A percentile compares a stretch with the other conserved stretches of the same genome.
Conservation (phyloP, 2,329 filamentous ascomycete species). For the Sporothrix pseudoabietina region DNA sequence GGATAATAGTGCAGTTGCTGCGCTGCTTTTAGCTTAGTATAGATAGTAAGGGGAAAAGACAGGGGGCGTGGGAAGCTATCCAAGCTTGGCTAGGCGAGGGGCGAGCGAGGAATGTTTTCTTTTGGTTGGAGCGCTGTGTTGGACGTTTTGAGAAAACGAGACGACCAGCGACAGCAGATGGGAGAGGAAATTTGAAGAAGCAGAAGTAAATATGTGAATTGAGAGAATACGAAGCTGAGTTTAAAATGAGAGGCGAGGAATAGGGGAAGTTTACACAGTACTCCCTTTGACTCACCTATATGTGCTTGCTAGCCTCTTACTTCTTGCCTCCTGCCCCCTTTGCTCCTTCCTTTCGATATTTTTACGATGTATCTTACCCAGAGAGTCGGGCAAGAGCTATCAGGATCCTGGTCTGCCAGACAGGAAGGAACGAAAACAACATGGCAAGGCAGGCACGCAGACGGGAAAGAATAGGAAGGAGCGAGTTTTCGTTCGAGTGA, state of each 20-base stretch:
- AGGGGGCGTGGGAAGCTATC: constrained; percentile 29
- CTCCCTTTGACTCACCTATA: neutral
- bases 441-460: neutral
- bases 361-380: neutral
- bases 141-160: neutral
- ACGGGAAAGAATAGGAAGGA: constrained; percentile 23
- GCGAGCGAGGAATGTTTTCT: constrained; percentile 25
- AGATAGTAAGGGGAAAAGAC: constrained; percentile 25
- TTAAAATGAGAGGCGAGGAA: neutral
- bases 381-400: neutral
- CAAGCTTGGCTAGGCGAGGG: constrained; percentile 27
- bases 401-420: neutral
- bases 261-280: neutral
- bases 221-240: neutral
- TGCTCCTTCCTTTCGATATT: neutral
- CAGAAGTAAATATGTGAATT: neutral
- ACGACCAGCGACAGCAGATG: neutral
- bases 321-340: neutral
- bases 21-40: constrained; percentile 30
- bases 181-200: neutral
- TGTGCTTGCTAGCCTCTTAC: neutral
- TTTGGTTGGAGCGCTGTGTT: constrained; percentile 6
- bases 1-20: constrained; percentile 16
- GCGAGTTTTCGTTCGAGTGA: neutral
- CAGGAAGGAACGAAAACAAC: neutral